Evolutionary conservation across 2,329 filamentous ascomycete species (phyloP).

Genomic region (Aaosphaeria arxii): DNA sequence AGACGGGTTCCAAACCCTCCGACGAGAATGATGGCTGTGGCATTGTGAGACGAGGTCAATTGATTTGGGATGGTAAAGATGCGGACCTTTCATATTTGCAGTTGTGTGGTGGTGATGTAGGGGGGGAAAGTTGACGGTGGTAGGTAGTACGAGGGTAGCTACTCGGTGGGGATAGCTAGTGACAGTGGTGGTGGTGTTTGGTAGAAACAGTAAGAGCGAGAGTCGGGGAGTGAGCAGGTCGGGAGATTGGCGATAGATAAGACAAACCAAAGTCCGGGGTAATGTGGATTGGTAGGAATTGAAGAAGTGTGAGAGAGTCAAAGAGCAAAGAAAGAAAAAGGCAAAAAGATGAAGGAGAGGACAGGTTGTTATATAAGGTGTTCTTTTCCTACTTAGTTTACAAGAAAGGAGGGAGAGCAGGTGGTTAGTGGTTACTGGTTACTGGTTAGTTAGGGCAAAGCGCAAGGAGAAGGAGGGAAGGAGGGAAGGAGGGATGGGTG

Average conservation of each 20-base stretch:
- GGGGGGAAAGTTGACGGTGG: slow-evolving; percentile 2
- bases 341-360: too few relatives aligned
- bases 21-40: slow-evolving; percentile 90
- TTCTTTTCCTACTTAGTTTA: too few relatives aligned
- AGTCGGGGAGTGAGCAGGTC: neutral
- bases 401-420: too few relatives aligned
- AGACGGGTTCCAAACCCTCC: slow-evolving; percentile 98
- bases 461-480: neutral
- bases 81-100: slow-evolving; percentile 39
- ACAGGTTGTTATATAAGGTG: too few relatives aligned
- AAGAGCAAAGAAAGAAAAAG: neutral
- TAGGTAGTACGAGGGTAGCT: slow-evolving; percentile 4
- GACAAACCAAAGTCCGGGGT: neutral
- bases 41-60: slow-evolving; percentile 4
- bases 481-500: neutral
- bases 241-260: neutral
- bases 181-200: slow-evolving; percentile 9
- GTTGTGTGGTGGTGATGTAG: slow-evolving; percentile 15
- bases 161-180: slow-evolving; percentile 5
- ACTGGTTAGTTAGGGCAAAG: neutral
- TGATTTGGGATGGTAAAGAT: neutral
- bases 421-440: neutral
- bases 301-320: neutral
- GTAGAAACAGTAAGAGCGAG: neutral
- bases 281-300: too few relatives aligned